Percentiles rank a stretch among this genome's conserved stretches.
These are phyloP conservation scores for Aureobasidium uvarum DNA, from an alignment of 2,329 filamentous ascomycete genomes.

Conservation along the genomic window DNA sequence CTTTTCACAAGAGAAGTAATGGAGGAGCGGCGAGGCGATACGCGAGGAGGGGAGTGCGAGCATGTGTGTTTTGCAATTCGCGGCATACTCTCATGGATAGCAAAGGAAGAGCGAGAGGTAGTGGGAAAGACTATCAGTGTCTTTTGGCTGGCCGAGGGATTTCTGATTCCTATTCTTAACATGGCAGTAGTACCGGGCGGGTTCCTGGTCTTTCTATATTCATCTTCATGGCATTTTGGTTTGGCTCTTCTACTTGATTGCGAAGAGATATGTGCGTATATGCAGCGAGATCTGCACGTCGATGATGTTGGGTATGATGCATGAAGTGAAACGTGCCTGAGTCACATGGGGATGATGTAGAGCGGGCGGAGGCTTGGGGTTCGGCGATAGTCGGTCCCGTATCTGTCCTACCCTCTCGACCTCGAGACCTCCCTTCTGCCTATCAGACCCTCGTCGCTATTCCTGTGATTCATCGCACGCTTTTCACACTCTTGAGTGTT, in stretches of 20 bases:
- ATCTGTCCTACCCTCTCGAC: constrained; percentile 19
- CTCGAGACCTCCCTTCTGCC: constrained; percentile 8
- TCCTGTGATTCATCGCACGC: constrained; percentile 11
- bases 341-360: constrained; percentile 14
- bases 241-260: not conserved
- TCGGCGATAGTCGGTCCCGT: constrained; percentile 13
- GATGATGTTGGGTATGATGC: constrained; percentile 9
- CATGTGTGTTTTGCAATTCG: constrained; percentile 5
- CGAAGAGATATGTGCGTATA: not conserved
- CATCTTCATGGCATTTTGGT: constrained; percentile 7
- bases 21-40: not conserved
- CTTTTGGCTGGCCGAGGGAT: not conserved
- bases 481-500: constrained; percentile 10
- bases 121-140: not conserved
- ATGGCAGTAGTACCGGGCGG: constrained; percentile 19
- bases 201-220: constrained; percentile 21
- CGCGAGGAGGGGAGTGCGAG: not conserved
- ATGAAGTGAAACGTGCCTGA: constrained; percentile 2
- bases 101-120: not conserved
- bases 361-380: not conserved
- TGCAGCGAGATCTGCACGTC: constrained; percentile 2
- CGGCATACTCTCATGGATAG: not conserved
- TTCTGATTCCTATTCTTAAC: constrained; percentile 18
- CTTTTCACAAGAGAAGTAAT: constrained; percentile 14
- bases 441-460: constrained; percentile 11